Base-by-base conservation (phyloP, 2,329 filamentous ascomycete genomes). In the Aspergillus sp. region DNA sequence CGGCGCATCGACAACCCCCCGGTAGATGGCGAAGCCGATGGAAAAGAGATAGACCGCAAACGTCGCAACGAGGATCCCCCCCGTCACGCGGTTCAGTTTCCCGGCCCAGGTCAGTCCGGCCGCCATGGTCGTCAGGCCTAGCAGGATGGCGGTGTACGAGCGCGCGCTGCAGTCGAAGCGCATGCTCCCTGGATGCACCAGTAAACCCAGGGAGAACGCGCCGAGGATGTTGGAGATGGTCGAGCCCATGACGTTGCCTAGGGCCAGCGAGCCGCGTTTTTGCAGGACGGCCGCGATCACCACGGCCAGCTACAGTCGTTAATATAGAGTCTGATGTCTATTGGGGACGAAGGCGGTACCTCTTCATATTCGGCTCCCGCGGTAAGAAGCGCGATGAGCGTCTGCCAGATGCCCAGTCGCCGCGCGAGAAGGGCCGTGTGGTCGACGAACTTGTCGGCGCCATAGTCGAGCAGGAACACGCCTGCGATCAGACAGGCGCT, bases 351-450 rank as follows among this genome's bases (percentile, higher is more conserved):
- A 14, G 17, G n/a, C 45, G 4, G 4, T 62, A 79, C 78, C 73
- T 82, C 79, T 73, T 83, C 81, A 72, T 76, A 83, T 68, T 82
- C 80, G 40, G 74, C 78, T 16, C 79, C 80, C 11, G 76, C 78
- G 3, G 79, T 82, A 32, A 83, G 67, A 6, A 83, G 70, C 3
- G 73, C 77, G 55, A 83, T 75, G 21, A 82, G 48, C 2, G 77
- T 76, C 25, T 74, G 71, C 1, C 78, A 74, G 11, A 83, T 66
- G 14, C 74, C 69, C 1, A 76, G 64, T 2, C 74, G 74, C 29
- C 63, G 67, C 9, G 77, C 79, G 11, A 81, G 66, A 31, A 75
- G 69, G 5, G 76, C 76, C 5, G 79, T 79, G 49, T 81, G 75
- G 55, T 79, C 74, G 54, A 82, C 70, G 62, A 82, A 81, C 47